Evolutionary conservation across 2,329 filamentous ascomycete genomes (phyloP), one percentile per base, ranked within the genome.

Genomic region (Hypocrella siamensis): DNA sequence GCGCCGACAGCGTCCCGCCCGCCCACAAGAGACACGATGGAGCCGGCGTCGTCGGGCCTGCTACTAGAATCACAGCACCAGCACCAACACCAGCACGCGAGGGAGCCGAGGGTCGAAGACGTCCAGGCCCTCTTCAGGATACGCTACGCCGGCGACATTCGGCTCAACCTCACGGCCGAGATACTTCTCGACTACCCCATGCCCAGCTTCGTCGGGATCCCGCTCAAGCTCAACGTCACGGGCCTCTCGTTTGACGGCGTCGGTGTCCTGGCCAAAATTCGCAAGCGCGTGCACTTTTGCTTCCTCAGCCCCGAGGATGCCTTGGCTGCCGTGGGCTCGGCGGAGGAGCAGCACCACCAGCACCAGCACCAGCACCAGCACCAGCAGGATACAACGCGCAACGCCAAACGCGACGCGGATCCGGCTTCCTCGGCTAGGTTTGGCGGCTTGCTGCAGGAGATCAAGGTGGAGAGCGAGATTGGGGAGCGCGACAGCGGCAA

Each of bases 171-270:
- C 31, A 96, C 90, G 17, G 86, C 90, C 1, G 86, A 96, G 56
- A 93, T 98, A 26, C 64, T 96, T 19, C 75, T 98, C 21, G 90
- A 98, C 56, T 98, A 98, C 52, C 90, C 90, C 1, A 96, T 96
- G 83, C 86, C 86, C 26, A 93, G 83, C 59, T 98, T 98, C 47
- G 88, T 96, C 3, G 85, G 86, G 10, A 88, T 98, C 38, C 90
- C 90, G 2, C 68, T 98, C 29, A 88, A 90, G 53, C 66, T 98
- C 17, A 93, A 88, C 52, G 92, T 98, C 43, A 96, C 90, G 1
- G 90, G 90, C 0, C 58, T 98, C 37, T 85, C 81, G 0, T 98
- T 98, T 56, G 88, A 98, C 49, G 90, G 90, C 1, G 82, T 96
- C 8, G 88, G 86, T 1, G 82, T 96, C 29, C 57, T 94, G 35